Evolutionary conservation across 345 rosid genomes (phyloP).

Genomic region (Dipteronia dyeriana): DNA sequence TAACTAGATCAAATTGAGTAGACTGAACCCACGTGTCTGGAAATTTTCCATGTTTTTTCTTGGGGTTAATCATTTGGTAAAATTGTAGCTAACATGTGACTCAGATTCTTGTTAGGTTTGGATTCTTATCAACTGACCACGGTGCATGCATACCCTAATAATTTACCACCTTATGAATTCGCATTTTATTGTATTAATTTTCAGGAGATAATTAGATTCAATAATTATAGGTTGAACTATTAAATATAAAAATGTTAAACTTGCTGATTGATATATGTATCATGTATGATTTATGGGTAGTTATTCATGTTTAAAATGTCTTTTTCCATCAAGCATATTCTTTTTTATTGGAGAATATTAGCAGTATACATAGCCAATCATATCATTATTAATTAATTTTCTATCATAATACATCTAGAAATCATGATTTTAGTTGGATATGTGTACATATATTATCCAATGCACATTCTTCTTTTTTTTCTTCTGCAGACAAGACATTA

Average conservation of each 20-base stretch:
- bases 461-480: not conserved
- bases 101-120: not conserved
- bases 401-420: not conserved
- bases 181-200: too few relatives aligned
- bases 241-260: too few relatives aligned
- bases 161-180: too few relatives aligned
- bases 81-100: not conserved
- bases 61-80: not conserved
- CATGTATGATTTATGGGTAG: too few relatives aligned
- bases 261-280: too few relatives aligned
- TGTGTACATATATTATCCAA: not conserved
- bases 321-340: not conserved
- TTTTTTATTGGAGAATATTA: not conserved
- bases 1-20: too few relatives aligned
- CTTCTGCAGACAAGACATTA: not conserved
- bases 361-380: not conserved
- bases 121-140: too few relatives aligned
- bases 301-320: not conserved
- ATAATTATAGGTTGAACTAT: too few relatives aligned
- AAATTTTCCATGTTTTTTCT: not conserved
- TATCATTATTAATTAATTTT: not conserved
- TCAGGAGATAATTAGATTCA: too few relatives aligned
- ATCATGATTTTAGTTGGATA: not conserved
- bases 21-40: not conserved
- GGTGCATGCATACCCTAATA: too few relatives aligned